Conservation (phyloP, 306 rosid genomes). For the Vigna trinervia region DNA sequence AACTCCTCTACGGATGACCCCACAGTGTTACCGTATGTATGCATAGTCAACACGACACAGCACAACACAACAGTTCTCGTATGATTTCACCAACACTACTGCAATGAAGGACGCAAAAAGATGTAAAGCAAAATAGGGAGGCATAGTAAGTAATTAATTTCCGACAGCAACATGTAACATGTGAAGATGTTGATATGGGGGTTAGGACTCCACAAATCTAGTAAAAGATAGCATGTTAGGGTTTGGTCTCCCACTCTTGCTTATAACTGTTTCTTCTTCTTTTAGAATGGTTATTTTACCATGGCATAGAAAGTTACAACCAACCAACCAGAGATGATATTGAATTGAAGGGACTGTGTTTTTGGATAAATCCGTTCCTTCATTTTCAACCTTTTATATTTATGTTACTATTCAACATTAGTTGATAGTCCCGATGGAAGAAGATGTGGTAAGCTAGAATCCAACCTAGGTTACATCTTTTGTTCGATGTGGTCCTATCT, state of each 20-base stretch:
- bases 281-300: constrained; percentile 15
- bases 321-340: neutral
- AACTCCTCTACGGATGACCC: neutral
- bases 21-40: neutral
- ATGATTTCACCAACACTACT: neutral
- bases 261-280: neutral
- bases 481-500: constrained; percentile 20
- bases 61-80: constrained; percentile 14
- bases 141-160: constrained; percentile 18
- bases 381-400: constrained; percentile 1
- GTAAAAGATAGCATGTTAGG: constrained; percentile 18
- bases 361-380: neutral
- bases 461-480: neutral
- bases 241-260: neutral
- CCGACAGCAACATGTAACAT: constrained; percentile 36
- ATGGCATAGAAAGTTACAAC: neutral
- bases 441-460: neutral
- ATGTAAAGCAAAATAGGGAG: constrained; percentile 10
- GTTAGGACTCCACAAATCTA: constrained; percentile 7
- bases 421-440: neutral
- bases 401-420: neutral
- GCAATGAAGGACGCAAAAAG: neutral
- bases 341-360: neutral
- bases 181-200: neutral
- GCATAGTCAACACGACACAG: constrained; percentile 36